Evolutionary conservation across 2,329 filamentous ascomycete genomes (phyloP), one percentile per base, ranked within the genome.

Genomic region (Chaetomiaceae sp.): DNA sequence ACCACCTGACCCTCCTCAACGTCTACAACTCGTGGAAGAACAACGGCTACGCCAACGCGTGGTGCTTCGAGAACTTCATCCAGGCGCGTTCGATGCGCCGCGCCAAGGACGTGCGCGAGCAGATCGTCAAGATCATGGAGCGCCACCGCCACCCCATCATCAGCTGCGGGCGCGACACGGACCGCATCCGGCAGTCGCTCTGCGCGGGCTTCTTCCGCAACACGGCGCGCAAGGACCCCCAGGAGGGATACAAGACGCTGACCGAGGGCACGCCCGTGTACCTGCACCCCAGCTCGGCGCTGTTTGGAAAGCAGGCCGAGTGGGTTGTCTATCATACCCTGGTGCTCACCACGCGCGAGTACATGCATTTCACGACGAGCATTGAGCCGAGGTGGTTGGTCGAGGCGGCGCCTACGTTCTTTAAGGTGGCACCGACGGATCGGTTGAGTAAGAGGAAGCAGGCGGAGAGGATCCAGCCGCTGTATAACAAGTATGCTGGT

Each of bases 21-120:
- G 91, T 99, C 0, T 99, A 95, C 75, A 96, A 96, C 65, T 85
- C 82, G n/a, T 99, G 94, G 94, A 96, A 96, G 69, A 80, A 85
- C 40, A 87, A 84, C 58, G 85, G 86, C 6, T 95, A 83, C 72
- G 88, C 84, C 46, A 89, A 84, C 53, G 85, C 91, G 0, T 99
- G 94, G 94, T 97, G 94, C 68, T 92, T 90, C 62, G 95, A 99
- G 66, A 96, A 99, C 71, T 99, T 95, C 69, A 94, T 99, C 68
- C 91, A 97, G 68, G 91, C 90, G 4, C 83, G 91, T 2, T 85
- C 85, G 31, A 96, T 99, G 82, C 82, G 84, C 54, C 86, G 92
- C 11, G 91, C 90, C 9, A 89, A 92, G 68, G 94, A 99, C 68
- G 91, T 99, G 0, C 84, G 94, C 17, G 87, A 95, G 57, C 94